Conservation (phyloP, 805 yeast genomes). For the Pichia sporocuriosa region DNA sequence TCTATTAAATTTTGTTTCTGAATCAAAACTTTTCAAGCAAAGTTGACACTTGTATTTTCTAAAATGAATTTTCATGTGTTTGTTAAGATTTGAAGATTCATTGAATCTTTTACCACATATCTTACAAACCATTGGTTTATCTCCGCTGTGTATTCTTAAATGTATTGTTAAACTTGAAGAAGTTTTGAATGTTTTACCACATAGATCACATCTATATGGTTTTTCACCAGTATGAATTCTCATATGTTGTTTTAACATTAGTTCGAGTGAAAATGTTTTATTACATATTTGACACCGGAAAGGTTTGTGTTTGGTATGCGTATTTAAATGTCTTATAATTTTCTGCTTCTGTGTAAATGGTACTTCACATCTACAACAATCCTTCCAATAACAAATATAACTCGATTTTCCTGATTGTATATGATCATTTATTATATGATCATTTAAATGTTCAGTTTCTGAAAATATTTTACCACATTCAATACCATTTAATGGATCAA, state of each 20-base stretch:
- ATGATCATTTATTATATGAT: slow-evolving; percentile 64
- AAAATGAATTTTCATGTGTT: slow-evolving; percentile 77
- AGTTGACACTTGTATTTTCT: slow-evolving; percentile 43
- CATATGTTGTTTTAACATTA: slow-evolving; percentile 73
- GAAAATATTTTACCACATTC: slow-evolving; percentile 46
- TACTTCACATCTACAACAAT: slow-evolving; percentile 58
- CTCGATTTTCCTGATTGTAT: slow-evolving; percentile 64
- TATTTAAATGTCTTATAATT: slow-evolving; percentile 75
- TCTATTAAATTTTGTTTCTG: slow-evolving; percentile 33
- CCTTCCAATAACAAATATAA: slow-evolving; percentile 73
- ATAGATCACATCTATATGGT: slow-evolving; percentile 67
- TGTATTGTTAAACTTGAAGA: slow-evolving; percentile 80
- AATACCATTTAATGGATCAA: slow-evolving; percentile 14
- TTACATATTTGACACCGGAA: slow-evolving; percentile 65
- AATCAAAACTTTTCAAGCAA: slow-evolving; percentile 49
- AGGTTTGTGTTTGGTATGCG: slow-evolving; percentile 83
- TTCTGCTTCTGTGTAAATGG: slow-evolving; percentile 81
- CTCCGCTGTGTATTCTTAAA: slow-evolving; percentile 81
- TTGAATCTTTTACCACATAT: slow-evolving; percentile 79
- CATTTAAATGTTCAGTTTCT: slow-evolving; percentile 55
- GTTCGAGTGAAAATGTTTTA: slow-evolving; percentile 66
- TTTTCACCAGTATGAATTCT: slow-evolving; percentile 86
- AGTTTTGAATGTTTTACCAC: slow-evolving; percentile 77
- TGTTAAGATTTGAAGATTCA: slow-evolving; percentile 82
- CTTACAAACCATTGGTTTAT: slow-evolving; percentile 75